Percentiles rank a stretch among this genome's conserved stretches.
Evolutionary conservation across 164 flowering plant species (phyloP).

Genomic region (Dillenia suffruticosa): DNA sequence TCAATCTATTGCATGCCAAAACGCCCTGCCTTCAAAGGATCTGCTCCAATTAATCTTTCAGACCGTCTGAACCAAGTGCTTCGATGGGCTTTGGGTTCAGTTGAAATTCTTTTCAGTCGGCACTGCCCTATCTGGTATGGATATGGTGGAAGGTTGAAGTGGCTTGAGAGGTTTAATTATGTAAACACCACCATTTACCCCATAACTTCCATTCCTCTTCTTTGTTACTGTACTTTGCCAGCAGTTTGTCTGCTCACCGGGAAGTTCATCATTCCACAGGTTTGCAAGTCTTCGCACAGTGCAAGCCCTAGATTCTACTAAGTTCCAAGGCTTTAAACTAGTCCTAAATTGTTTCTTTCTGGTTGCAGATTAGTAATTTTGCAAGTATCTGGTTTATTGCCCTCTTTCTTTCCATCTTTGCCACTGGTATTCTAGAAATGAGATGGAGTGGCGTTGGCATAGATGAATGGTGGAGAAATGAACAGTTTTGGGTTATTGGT

Average conservation of each 20-base stretch:
- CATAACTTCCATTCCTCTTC: constrained; percentile 69
- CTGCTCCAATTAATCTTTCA: constrained; percentile 64
- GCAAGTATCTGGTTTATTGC: constrained; percentile 78
- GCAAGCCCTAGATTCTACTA: too few relatives aligned
- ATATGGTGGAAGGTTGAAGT: constrained; percentile 55
- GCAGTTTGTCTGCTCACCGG: constrained; percentile 72
- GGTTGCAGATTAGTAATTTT: constrained; percentile 68
- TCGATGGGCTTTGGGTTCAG: constrained; percentile 87
- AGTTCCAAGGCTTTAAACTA: too few relatives aligned
- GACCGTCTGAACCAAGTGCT: constrained; percentile 85
- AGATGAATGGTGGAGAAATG: constrained; percentile 86
- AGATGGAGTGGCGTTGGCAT: constrained; percentile 89
- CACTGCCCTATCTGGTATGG: constrained; percentile 96
- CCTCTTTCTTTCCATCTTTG: constrained; percentile 78
- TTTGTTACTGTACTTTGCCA: constrained; percentile 58
- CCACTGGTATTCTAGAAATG: constrained; percentile 85
- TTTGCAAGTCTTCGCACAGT: constrained; percentile 10
- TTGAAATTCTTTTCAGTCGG: constrained; percentile 75
- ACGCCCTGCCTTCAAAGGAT: constrained; percentile 74
- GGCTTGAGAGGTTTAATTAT: constrained; percentile 74
- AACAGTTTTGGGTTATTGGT: constrained; percentile 77
- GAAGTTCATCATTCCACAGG: constrained; percentile 86
- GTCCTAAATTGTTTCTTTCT: too few relatives aligned
- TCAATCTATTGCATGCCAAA: constrained; percentile 83
- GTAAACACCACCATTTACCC: constrained; percentile 78